phyloP scores from a whole-genome alignment of 306 rosid genomes.

The Malus sylvestris region DNA sequence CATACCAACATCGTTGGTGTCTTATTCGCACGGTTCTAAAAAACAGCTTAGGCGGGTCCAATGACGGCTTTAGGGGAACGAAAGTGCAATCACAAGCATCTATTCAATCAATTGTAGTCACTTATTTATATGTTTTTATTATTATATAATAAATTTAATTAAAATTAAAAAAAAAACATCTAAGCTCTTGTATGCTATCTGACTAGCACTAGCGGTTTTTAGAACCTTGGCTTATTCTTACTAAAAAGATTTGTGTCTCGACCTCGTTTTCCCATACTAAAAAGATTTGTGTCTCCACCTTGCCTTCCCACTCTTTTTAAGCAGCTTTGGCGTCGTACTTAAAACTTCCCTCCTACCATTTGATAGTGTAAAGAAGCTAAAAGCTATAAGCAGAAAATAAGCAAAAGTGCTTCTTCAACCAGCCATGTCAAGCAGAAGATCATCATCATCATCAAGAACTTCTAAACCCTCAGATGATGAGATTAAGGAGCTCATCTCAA shows the following conservation, averaged over 20 bases:
- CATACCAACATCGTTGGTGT: constrained; percentile 4
- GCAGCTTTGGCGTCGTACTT: background rate
- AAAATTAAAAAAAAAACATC: too few relatives aligned
- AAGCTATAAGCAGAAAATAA: background rate
- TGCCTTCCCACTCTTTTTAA: constrained; percentile 9
- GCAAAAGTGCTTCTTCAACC: background rate
- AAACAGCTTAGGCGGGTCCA: too few relatives aligned
- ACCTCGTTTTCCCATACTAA: background rate
- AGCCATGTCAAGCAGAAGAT: constrained; percentile 22
- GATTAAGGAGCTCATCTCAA: constrained; percentile 25
- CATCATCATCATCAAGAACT: constrained; percentile 7
- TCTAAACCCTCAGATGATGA: constrained; percentile 19
- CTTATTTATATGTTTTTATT: too few relatives aligned
- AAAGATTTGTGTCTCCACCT: background rate
- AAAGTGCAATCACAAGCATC: too few relatives aligned
- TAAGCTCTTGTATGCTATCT: too few relatives aligned
- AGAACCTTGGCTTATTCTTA: background rate
- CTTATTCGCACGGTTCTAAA: background rate
- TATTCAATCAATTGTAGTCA: too few relatives aligned
- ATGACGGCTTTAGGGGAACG: too few relatives aligned
- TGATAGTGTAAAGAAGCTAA: background rate
- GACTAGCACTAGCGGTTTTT: too few relatives aligned
- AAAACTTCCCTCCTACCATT: constrained; percentile 1
- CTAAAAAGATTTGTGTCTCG: background rate
- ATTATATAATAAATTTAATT: too few relatives aligned